Conservation (phyloP, 257 asterid genomes). For the Solanum raphanifolium region DNA sequence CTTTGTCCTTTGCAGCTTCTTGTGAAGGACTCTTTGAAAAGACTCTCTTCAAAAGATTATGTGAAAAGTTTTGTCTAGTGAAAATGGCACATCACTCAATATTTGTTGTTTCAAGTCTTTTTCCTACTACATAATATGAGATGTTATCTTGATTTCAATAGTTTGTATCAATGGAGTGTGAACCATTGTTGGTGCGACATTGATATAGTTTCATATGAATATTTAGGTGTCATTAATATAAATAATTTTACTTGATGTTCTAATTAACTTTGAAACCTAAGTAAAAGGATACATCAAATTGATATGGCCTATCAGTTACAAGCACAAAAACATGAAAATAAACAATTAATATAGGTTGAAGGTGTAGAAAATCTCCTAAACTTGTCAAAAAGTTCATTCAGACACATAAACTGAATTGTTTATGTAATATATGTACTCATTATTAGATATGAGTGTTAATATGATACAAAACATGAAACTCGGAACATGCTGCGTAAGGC, state of each 20-base stretch:
- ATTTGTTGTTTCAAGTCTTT: not conserved
- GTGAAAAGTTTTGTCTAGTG: not conserved
- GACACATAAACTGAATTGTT: not conserved
- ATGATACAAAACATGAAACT: not conserved
- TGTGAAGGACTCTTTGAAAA: conserved; percentile 74
- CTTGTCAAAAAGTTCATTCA: not conserved
- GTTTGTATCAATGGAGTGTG: not conserved
- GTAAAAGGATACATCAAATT: not conserved
- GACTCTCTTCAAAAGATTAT: conserved; percentile 67
- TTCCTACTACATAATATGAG: not conserved
- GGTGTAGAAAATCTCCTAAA: not conserved
- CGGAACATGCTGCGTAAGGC: not conserved
- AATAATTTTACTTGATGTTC: not conserved
- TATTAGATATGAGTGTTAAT: not conserved
- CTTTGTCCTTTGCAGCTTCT: conserved; percentile 56
- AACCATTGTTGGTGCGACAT: not conserved
- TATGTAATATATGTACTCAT: not conserved
- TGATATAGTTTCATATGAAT: not conserved
- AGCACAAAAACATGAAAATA: not conserved
- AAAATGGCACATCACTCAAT: not conserved
- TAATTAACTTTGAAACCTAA: not conserved
- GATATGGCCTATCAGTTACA: not conserved
- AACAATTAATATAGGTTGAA: not conserved
- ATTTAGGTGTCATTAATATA: not conserved
- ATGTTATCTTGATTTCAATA: not conserved